These are phyloP conservation scores for Eucalyptus erythrocorys DNA, from an alignment of 345 rosid species.

Conservation along the genomic window DNA sequence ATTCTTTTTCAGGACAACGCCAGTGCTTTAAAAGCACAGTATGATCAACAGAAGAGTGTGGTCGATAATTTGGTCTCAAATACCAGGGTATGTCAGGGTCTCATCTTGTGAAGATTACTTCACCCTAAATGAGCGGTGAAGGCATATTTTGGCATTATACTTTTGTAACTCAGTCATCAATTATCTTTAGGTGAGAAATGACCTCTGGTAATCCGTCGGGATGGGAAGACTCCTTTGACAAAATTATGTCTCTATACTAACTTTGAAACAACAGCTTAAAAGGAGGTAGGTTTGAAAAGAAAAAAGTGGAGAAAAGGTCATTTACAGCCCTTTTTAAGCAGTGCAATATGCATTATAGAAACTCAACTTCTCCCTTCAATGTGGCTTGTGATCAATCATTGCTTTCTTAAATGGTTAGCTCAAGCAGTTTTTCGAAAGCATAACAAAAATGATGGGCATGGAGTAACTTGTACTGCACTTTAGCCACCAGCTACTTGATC, in stretches of 20 bases:
- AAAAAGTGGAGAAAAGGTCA: not conserved
- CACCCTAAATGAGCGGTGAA: not conserved
- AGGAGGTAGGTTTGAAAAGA: not conserved
- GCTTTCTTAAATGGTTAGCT: not conserved
- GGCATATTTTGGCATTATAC: not conserved
- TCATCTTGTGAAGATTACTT: not conserved
- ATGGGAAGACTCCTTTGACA: not conserved
- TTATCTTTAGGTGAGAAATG: not conserved
- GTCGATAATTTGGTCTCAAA: constrained; percentile 66
- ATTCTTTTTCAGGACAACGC: constrained; percentile 45
- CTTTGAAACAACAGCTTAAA: not conserved
- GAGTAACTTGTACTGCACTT: not conserved
- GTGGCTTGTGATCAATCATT: not conserved
- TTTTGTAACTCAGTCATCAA: not conserved
- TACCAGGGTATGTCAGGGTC: constrained; percentile 38
- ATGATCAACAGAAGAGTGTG: constrained; percentile 57
- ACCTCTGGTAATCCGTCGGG: not conserved
- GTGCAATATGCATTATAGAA: not conserved
- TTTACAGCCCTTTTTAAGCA: not conserved
- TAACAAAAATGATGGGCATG: not conserved
- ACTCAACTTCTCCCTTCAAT: not conserved
- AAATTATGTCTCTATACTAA: not conserved
- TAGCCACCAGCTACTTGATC: not conserved
- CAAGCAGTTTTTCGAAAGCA: not conserved
- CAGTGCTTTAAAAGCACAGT: constrained; percentile 46